phyloP scores from a whole-genome alignment of 2,329 filamentous ascomycete species.

The Colletotrichum horii region DNA sequence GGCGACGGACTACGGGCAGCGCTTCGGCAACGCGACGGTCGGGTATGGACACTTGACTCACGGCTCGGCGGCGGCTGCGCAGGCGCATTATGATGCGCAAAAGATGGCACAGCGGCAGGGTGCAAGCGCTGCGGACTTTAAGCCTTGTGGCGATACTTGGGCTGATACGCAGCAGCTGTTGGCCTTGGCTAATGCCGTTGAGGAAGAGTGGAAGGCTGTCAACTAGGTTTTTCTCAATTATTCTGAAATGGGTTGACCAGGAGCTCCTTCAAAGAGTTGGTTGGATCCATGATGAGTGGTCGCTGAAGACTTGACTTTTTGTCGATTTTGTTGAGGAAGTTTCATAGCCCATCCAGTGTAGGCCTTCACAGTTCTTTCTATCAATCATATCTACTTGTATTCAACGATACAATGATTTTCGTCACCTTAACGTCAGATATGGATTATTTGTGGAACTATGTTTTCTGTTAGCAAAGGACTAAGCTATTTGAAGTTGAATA shows the following conservation, averaged over 20 bases:
- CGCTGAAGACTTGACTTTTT: background rate
- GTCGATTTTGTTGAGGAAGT: background rate
- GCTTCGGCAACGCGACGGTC: background rate
- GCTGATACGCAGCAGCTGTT: background rate
- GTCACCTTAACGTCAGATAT: too few species aligned
- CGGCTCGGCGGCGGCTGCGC: background rate
- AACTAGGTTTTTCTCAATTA: fast-evolving
- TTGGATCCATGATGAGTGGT: fast-evolving
- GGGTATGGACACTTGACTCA: background rate
- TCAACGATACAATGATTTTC: background rate
- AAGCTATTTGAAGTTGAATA: background rate
- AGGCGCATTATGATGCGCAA: background rate
- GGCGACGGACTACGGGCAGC: background rate
- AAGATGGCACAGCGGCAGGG: background rate
- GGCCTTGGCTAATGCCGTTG: background rate
- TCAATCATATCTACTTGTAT: fast-evolving
- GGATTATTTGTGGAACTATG: background rate
- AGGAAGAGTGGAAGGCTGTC: background rate
- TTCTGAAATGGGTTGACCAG: background rate
- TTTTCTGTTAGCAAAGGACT: background rate
- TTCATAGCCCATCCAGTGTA: background rate
- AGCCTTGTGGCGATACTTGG: background rate
- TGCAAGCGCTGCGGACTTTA: background rate
- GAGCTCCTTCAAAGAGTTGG: fast-evolving
- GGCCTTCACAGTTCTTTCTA: fast-evolving